Conservation (phyloP, 1,284 basidiomycete species). For the Schizophyllum amplum region DNA sequence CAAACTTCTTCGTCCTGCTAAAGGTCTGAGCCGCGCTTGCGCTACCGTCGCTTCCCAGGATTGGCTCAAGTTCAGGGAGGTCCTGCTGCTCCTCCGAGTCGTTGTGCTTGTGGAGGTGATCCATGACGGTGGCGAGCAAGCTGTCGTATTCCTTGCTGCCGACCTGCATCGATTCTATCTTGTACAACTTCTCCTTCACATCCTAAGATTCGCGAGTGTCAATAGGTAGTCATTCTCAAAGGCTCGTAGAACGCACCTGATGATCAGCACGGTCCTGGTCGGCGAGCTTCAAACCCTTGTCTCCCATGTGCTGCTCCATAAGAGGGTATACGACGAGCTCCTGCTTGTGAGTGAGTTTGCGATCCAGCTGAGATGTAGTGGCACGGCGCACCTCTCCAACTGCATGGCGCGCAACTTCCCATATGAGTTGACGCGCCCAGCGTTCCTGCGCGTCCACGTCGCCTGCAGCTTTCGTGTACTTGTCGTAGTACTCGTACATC, state of each 20-base stretch:
- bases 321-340: constrained; percentile 63
- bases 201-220: constrained; percentile 17
- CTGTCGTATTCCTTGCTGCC: constrained; percentile 35
- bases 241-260: constrained; percentile 27
- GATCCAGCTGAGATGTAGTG: neutral
- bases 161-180: constrained; percentile 35
- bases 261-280: constrained; percentile 56
- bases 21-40: constrained; percentile 38
- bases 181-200: constrained; percentile 42
- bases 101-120: constrained; percentile 42
- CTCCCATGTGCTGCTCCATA: constrained; percentile 54
- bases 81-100: constrained; percentile 50
- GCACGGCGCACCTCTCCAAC: constrained; percentile 34
- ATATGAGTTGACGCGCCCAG: constrained; percentile 48
- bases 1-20: constrained; percentile 55
- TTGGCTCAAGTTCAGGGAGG: constrained; percentile 43
- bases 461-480: constrained; percentile 36
- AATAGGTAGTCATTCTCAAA: neutral
- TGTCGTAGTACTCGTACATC: constrained; percentile 51
- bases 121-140: constrained; percentile 36
- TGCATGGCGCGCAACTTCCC: constrained; percentile 56
- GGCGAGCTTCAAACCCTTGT: constrained; percentile 42
- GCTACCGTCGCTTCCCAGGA: constrained; percentile 34
- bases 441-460: constrained; percentile 41
- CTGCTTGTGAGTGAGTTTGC: neutral